Evolutionary conservation across 768 basidiomycete species (phyloP), one percentile per base, ranked within the genome.

Genomic region (Gelatoporia subvermispora): DNA sequence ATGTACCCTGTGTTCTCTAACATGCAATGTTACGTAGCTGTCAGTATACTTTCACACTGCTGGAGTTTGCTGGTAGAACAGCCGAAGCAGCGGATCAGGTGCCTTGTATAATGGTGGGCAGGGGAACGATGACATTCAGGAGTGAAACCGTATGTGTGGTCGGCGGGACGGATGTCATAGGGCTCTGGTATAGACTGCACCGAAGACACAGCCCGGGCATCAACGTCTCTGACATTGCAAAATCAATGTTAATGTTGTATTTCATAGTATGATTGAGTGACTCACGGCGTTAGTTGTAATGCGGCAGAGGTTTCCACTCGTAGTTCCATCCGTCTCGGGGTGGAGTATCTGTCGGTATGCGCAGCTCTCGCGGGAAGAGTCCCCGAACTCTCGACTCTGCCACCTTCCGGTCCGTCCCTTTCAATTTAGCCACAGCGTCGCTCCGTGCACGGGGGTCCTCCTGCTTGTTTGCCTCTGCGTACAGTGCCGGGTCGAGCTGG

Each of bases 361-460:
- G 81, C 61, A 91, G 62, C 64, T 97, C 93, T 51, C 94, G 78
- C 51, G 94, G 94, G 68, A 94, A 89, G 34, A 95, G 65, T 1
- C 88, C 88, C 48, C 82, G 81, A 63, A 87, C 75, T 56, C 88
- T 76, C 24, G 87, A 82, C 65, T 94, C 89, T 57, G 85, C 67
- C 11, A 80, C 82, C 60, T 79, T 78, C 62, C 77, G 75, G 66
- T 91, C 87, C 17, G 79, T 70, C 9, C 73, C 79, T 54, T 78
- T 82, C 65, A 86, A 68, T 15, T 69, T 73, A 67, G 84, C 86
- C 54, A 79, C 62, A 50, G 78, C 59, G 63, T 78, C 79, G 44
- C 71, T 79, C 62, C 82, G 75, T 38, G 72, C 72, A 55, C 85
- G 73, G n/a, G 86, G 86, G 58, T 93, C 85, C 62, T 88, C 82